A percentile compares a stretch with the other conserved stretches of the same genome.
These are phyloP conservation scores for Dothistroma septosporum DNA, from an alignment of 2,329 filamentous ascomycete species.

Conservation along the genomic window DNA sequence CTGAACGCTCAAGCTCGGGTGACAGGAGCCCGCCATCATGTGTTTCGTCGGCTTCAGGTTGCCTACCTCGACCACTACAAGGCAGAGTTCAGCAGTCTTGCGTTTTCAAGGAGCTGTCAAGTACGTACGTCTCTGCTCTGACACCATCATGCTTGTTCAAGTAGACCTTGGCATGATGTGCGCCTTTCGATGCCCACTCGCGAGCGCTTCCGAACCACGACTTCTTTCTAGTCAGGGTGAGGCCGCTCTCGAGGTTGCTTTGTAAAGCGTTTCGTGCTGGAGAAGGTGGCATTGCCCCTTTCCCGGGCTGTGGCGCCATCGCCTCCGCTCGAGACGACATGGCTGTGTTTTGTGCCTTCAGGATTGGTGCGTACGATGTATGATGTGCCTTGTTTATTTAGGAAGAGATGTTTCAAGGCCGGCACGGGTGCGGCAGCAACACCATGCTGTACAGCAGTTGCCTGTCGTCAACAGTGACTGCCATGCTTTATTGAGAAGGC, in stretches of 20 bases:
- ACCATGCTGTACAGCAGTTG: background rate
- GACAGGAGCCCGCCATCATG: background rate
- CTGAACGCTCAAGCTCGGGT: background rate
- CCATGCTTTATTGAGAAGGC: background rate
- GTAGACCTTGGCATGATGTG: conserved; percentile 10
- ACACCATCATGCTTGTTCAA: conserved; percentile 5
- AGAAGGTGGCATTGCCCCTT: conserved; percentile 8
- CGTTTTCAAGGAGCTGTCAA: background rate
- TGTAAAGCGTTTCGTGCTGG: conserved; percentile 19
- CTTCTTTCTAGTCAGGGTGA: conserved; percentile 21
- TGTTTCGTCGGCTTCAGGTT: background rate
- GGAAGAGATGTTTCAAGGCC: background rate
- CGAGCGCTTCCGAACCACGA: conserved; percentile 25
- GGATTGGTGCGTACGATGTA: background rate
- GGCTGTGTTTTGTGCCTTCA: background rate
- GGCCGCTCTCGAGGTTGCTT: conserved; percentile 13
- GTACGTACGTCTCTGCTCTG: conserved; percentile 4
- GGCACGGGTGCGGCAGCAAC: background rate
- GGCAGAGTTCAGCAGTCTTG: background rate
- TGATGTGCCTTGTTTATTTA: background rate
- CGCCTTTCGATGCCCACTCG: conserved; percentile 13
- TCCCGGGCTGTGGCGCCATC: conserved; percentile 8
- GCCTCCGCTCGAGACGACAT: background rate
- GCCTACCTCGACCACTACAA: background rate
- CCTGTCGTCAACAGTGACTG: background rate